Conservation (phyloP, 2,329 filamentous ascomycete genomes). For the Microdochium bolleyi region DNA sequence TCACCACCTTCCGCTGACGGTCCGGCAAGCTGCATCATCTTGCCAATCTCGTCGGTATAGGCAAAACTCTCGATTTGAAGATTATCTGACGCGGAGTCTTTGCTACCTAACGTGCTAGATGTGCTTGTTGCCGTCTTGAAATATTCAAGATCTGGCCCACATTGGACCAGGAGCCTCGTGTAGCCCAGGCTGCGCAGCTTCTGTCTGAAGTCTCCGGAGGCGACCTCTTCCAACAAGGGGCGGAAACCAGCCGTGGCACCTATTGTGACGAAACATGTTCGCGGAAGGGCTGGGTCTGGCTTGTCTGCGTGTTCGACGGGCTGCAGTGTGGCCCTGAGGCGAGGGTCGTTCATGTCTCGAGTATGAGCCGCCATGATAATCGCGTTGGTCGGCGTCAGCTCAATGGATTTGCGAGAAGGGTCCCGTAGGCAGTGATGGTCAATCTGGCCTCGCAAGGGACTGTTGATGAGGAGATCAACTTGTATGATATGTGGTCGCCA, state of each 20-base stretch:
- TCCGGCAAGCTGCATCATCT: slow-evolving; percentile 50
- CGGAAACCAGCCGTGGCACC: slow-evolving; percentile 85
- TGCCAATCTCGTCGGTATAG: slow-evolving; percentile 54
- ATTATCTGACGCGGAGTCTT: slow-evolving; percentile 17
- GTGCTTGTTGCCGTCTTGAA: slow-evolving; percentile 30
- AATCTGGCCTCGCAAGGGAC: too few relatives aligned
- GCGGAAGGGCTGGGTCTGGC: not conserved
- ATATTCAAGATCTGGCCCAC: slow-evolving; percentile 59
- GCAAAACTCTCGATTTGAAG: slow-evolving; percentile 55
- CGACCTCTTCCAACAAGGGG: slow-evolving; percentile 57
- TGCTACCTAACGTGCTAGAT: slow-evolving; percentile 15
- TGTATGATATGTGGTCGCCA: too few relatives aligned
- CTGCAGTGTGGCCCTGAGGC: not conserved
- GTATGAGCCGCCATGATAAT: not conserved
- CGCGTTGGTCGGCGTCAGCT: not conserved
- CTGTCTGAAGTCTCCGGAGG: slow-evolving; percentile 54
- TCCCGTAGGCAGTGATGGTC: too few relatives aligned
- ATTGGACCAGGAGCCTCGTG: slow-evolving; percentile 70
- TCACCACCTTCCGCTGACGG: slow-evolving; percentile 26
- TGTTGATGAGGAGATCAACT: too few relatives aligned
- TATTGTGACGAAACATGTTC: slow-evolving; percentile 65
- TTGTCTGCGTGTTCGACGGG: not conserved
- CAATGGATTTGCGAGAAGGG: too few relatives aligned
- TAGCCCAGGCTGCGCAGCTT: slow-evolving; percentile 53
- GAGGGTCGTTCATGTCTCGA: not conserved